Base-by-base conservation (phyloP, 345 rosid species). In the Geranium rotundifolium region DNA sequence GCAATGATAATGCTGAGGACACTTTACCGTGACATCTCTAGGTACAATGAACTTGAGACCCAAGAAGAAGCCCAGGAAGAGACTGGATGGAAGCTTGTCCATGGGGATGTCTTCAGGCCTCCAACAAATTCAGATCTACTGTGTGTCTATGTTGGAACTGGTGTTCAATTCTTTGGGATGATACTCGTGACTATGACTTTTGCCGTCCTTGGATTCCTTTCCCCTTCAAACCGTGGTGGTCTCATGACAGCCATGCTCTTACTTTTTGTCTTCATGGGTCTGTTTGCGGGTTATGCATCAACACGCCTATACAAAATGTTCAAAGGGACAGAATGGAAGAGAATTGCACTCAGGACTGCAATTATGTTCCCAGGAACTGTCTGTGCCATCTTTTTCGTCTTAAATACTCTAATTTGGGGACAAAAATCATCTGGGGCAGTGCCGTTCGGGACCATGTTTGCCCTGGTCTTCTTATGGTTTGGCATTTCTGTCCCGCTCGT, bases 1-100 rank as follows among this genome's bases (percentile, higher is more conserved):
- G 98, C 98, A 41, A 91, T 91, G 98, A 91, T 89, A 65, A 91
- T 91, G 98, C 61, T 91, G 63, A 79, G 96, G 56, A 91, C 95
- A 4, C 96, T 91, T 55, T 89, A 85, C 69, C 82, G 92, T 16
- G 98, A 91, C 69, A 89, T 91, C 52, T 89, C 98, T 58, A 89
- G 81, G 80, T 91, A 91, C 80, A 91, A 91, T 78, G 92, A 91
- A 68, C 76, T 91, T 54, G 96, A 91, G 81, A 87, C 88, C 66
- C 98, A 91, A 63, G 98, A 91, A 76, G 96, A 89, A 68, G 90
- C 95, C 50, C 87, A 81, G 65, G 98, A 89, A 78, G 98, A 89
- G 77, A 89, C 96, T 0, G 96, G 98, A 46, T 91, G 98, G 98
- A 91, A 91, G 68, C 72, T 91, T 65, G 92, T 91, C 23, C 98